Base-by-base conservation (phyloP, 352 stramenopile genomes). In the Pythium utonaiense region DNA sequence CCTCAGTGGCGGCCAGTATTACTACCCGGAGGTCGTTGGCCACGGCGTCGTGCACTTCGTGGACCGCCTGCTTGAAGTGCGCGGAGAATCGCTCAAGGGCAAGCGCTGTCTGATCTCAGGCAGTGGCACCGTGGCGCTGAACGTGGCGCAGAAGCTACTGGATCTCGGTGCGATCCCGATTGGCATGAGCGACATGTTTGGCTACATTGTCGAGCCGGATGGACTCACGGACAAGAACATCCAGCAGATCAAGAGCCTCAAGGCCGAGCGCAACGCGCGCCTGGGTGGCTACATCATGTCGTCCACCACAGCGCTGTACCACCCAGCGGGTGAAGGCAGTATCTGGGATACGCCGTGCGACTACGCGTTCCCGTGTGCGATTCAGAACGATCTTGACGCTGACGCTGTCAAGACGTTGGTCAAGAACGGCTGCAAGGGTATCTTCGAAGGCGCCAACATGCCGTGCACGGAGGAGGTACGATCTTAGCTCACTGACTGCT, bases 101-200 rank as follows among this genome's bases (percentile, higher is more conserved):
- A 99, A 99, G 77, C 86, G 96, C 31, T 98, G 94, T 63, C 66
- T 99, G 16, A 98, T 99, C 71, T 97, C 96, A 12, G 97, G 97
- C 40, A 93, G 87, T 51, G 97, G 96, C 52, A 98, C 95, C 27
- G 90, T 98, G 34, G 95, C 95, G 27, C 75, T 97, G 44, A 97
- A 88, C 70, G 87, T 98, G 21, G 95, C 93, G 12, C 73, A 96
- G 56, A 99, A 99, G 72, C 75, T 99, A 47, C 60, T 99, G 31
- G 88, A 98, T 45, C 77, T 98, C 16, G 97, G 97, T 27, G 97
- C 96, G 21, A 96, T 99, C 44, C 94, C 95, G 10, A 88, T 99
- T 27, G 97, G 93, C 28, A 89, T 99, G 64, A 98, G 88, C 51
- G 97, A 99, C 77, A 88, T 89, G 67, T 98, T 86, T 66, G 96